These are phyloP conservation scores for Alternaria longipes DNA, from an alignment of 2,329 filamentous ascomycete genomes.

Conservation along the genomic window DNA sequence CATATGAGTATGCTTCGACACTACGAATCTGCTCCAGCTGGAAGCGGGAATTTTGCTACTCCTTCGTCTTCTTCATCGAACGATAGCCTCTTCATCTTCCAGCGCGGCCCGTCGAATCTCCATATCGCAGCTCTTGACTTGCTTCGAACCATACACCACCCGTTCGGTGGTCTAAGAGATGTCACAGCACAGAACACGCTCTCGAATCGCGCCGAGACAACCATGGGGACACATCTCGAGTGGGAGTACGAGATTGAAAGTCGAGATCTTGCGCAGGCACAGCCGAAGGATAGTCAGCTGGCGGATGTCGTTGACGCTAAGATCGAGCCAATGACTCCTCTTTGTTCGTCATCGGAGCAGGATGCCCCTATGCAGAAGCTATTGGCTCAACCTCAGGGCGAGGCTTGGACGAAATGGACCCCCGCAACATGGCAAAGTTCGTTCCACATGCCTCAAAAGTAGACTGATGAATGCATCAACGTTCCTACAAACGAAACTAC, in stretches of 20 bases:
- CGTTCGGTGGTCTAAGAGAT: conserved; percentile 16
- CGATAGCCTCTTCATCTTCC: conserved; percentile 22
- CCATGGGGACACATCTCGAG: conserved; percentile 17
- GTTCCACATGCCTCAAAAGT: neutral
- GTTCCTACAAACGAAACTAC: neutral
- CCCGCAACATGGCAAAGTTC: conserved; percentile 8
- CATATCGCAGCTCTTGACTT: conserved; percentile 22
- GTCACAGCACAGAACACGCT: conserved; percentile 5
- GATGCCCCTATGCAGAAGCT: neutral
- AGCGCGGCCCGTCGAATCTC: conserved; percentile 17
- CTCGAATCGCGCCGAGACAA: conserved; percentile 15
- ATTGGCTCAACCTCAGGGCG: neutral
- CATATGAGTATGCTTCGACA: conserved; percentile 14
- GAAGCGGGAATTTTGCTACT: neutral
- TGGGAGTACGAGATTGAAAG: conserved; percentile 16
- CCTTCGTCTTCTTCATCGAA: neutral
- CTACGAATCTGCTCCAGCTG: neutral
- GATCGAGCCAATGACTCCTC: neutral
- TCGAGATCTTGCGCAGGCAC: neutral
- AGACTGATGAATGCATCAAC: neutral
- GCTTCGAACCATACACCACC: conserved; percentile 22
- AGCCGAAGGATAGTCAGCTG: neutral
- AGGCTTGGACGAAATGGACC: conserved; percentile 11
- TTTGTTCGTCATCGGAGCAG: neutral
- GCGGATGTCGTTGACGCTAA: neutral